These are phyloP conservation scores for Penicillium manginii DNA, from an alignment of 495 filamentous ascomycete species.

Conservation along the genomic window DNA sequence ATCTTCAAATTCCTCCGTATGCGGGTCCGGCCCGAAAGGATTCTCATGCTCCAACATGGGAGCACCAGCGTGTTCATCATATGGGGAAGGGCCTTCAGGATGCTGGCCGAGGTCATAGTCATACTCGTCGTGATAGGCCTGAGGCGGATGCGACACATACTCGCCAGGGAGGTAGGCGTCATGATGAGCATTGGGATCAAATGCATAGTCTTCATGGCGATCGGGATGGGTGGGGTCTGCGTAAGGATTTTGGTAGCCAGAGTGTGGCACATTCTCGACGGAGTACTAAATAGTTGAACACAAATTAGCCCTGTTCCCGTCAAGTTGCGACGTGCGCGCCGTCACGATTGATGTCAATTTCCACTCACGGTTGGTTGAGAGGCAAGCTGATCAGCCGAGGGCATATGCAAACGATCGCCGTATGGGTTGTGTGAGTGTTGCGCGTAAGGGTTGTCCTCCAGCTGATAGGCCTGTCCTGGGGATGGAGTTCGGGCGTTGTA, in stretches of 20 bases:
- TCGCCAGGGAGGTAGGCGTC: conserved; percentile 66
- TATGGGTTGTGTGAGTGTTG: conserved; percentile 12
- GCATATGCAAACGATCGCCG: conserved; percentile 66
- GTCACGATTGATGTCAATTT: background rate
- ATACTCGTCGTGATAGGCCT: conserved; percentile 65
- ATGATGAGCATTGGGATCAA: conserved; percentile 83
- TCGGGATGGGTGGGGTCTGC: conserved; percentile 57
- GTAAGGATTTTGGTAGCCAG: conserved; percentile 68
- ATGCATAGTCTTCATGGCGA: conserved; percentile 63
- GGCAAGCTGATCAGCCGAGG: conserved; percentile 68
- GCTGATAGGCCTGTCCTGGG: conserved; percentile 67
- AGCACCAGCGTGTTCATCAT: conserved; percentile 54
- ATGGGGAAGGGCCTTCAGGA: conserved; percentile 51
- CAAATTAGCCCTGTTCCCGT: conserved; percentile 13
- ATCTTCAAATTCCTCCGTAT: conserved; percentile 47
- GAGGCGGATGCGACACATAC: conserved; percentile 58
- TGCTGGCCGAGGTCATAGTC: conserved; percentile 60
- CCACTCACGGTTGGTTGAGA: conserved; percentile 72
- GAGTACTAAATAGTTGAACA: conserved; percentile 60
- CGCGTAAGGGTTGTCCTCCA: conserved; percentile 68
- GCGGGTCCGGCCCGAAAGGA: conserved; percentile 61
- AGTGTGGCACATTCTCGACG: conserved; percentile 72
- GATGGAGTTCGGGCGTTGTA: conserved; percentile 51
- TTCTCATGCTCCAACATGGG: conserved; percentile 62
- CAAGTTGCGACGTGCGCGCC: background rate